Base-by-base conservation (phyloP, 345 rosid species). In the Psidium guajava region DNA sequence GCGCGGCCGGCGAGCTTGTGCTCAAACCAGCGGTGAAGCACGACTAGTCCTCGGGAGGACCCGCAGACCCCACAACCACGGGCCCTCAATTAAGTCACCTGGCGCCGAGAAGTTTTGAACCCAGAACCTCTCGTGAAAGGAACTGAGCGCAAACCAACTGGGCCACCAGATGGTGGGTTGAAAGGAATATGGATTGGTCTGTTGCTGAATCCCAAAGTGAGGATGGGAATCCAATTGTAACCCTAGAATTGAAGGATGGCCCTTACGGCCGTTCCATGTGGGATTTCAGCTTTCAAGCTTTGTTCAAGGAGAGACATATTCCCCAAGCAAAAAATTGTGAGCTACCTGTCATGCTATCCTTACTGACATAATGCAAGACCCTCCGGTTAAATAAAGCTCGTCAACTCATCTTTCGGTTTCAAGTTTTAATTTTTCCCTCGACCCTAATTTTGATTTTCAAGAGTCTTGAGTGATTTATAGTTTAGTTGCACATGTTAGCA, bases 241-340 rank as follows among this genome's bases (percentile, higher is more conserved):
- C 36, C 36, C 36, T 36, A 36, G 36, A 36, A 36, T 36, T 36
- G 36, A 36, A 36, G 36, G 36, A 3, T 36, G 36, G 36, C 85
- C 94, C 97, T 52, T 97, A 95, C 85, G 94, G 98, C 89, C 97
- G 93, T 80, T 87, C 93, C 85, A 95, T 97, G 96, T 97, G 99
- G 99, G 98, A 95, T 90, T 95, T 90, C 89, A 88, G 96, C 90
- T 97, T 97, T 89, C 94, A 89, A 80, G 98, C 98, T 87, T 87
- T 92, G 58, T 95, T 88, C 92, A 97, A 95, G 97, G 98, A 90
- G 83, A 9, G 32, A 77, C 20, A 40, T 40, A 24, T n/a, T 59
- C 24, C 32, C 16, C 54, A 57, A 40, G 52, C 21, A 2, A 15
- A 83, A 28, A 20, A 22, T 42, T 55, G 54, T 83, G 36, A 49